Percentiles rank a stretch among this genome's conserved stretches.
phyloP scores from a whole-genome alignment of 768 basidiomycete genomes.

The Grammothele lineata region DNA sequence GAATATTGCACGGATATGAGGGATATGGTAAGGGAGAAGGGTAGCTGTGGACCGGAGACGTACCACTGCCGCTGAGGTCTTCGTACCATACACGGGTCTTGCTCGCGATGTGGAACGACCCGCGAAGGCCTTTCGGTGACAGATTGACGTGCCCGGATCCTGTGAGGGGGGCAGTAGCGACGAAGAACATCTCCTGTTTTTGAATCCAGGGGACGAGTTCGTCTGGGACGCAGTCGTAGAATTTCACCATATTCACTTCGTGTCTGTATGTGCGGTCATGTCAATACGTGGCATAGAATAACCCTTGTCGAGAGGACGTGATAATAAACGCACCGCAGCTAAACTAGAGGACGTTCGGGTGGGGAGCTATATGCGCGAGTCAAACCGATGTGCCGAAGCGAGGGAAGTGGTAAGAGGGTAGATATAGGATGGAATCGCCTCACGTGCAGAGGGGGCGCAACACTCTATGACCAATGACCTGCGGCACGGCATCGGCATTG shows the following conservation, averaged over 20 bases:
- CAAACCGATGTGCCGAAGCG: too few species aligned
- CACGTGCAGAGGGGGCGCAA: too few species aligned
- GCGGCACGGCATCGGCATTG: too few species aligned
- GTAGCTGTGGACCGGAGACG: slow-evolving; percentile 14
- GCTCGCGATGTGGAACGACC: slow-evolving; percentile 55
- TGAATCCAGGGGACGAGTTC: slow-evolving; percentile 53
- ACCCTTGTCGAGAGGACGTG: too few species aligned
- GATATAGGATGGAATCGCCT: too few species aligned
- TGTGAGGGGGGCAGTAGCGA: slow-evolving; percentile 57
- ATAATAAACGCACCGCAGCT: too few species aligned
- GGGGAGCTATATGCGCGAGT: too few species aligned
- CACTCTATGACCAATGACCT: too few species aligned
- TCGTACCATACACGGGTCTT: slow-evolving; percentile 64
- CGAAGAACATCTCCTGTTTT: slow-evolving; percentile 66
- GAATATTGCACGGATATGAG: neutral
- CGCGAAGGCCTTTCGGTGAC: slow-evolving; percentile 58
- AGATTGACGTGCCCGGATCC: slow-evolving; percentile 58
- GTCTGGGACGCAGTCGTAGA: slow-evolving; percentile 50
- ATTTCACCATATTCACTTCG: slow-evolving; percentile 50
- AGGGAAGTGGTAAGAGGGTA: too few species aligned
- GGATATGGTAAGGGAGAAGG: neutral
- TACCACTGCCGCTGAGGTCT: slow-evolving; percentile 68
- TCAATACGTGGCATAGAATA: too few species aligned
- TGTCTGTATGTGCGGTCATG: too few species aligned
- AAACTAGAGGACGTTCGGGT: too few species aligned